These are phyloP conservation scores for Cordyceps sp. DNA, from an alignment of 2,329 filamentous ascomycete genomes.

Conservation along the genomic window DNA sequence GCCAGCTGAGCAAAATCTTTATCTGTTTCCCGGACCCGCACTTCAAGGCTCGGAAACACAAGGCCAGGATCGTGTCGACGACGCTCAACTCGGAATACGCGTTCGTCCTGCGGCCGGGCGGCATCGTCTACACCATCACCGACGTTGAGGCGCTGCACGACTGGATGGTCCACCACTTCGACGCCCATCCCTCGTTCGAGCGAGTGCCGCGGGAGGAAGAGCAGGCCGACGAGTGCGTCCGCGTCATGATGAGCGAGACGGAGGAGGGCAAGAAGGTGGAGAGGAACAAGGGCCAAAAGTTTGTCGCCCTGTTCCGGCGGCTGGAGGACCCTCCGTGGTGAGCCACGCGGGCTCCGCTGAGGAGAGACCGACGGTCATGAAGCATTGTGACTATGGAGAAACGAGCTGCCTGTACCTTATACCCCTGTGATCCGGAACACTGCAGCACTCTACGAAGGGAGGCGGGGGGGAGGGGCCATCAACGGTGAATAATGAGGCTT, in stretches of 20 bases:
- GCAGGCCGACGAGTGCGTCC: constrained; percentile 53
- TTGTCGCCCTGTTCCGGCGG: constrained; percentile 74
- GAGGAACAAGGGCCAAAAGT: constrained; percentile 80
- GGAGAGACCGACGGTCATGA: not conserved
- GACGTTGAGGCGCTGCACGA: constrained; percentile 87
- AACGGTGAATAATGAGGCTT: no score
- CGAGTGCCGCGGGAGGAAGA: constrained; percentile 51
- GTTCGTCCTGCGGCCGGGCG: constrained; percentile 67
- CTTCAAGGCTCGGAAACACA: constrained; percentile 95
- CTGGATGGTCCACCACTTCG: constrained; percentile 86
- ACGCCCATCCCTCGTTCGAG: constrained; percentile 63
- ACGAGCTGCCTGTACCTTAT: no score
- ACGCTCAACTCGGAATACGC: constrained; percentile 89
- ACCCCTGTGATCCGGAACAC: no score
- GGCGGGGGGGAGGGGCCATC: no score
- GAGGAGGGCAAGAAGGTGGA: constrained; percentile 96
- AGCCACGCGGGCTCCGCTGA: no score
- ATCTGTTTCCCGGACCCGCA: constrained; percentile 98
- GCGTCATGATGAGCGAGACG: constrained; percentile 65
- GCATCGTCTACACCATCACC: constrained; percentile 88
- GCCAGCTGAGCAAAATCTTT: constrained; percentile 79
- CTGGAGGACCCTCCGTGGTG: constrained; percentile 66
- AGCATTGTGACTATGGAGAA: no score
- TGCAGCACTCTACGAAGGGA: no score
- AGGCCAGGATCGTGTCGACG: constrained; percentile 80